Evolutionary conservation across 352 stramenopile species (phyloP), one percentile per base, ranked within the genome.

Genomic region (Sclerospora graminicola): DNA sequence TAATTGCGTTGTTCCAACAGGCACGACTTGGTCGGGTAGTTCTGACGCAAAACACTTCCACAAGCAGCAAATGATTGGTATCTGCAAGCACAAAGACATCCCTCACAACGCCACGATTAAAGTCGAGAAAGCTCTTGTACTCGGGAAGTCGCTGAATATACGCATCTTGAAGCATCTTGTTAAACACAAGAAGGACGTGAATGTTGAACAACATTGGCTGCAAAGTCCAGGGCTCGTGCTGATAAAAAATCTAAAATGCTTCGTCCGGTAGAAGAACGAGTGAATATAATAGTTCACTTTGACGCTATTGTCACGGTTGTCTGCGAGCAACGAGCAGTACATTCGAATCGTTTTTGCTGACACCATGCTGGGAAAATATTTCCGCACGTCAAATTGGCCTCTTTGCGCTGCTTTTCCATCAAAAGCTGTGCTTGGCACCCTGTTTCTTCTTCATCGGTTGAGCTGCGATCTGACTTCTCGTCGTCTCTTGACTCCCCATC

Each of bases 251-350:
- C 74, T 59, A 46, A 92, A 92, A 44, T 88, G 66, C 30, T 86
- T 87, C 19, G 69, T 73, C 11, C 80, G 80, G 40, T 90, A 90
- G 35, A 94, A 85, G 41, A 91, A 90, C 16, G 79, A 85, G 59
- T 90, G 77, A 15, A 94, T 73, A 67, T 88, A 94, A 51, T 94
- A 80, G 37, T 94, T 94, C 47, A 94, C 73, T 53, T 88, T 88
- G 28, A 69, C 38, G 27, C 42, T 76, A 48, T 94, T 94, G 11
- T 75, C 74, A 29, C 78, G 77, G 39, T 94, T 90, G 32, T 66
- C 48, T 4, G 57, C 33, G 4, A 94, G 61, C 19, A 89, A 54
- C n/a, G n/a, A n/a, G n/a, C n/a, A n/a, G n/a, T n/a, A n/a, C n/a
- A n/a, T n/a, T n/a, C n/a, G n/a, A n/a, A 91, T 72, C 20, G 72